Evolutionary conservation across 2,329 filamentous ascomycete species (phyloP).

Genomic region (Drechslerella stenobrocha): DNA sequence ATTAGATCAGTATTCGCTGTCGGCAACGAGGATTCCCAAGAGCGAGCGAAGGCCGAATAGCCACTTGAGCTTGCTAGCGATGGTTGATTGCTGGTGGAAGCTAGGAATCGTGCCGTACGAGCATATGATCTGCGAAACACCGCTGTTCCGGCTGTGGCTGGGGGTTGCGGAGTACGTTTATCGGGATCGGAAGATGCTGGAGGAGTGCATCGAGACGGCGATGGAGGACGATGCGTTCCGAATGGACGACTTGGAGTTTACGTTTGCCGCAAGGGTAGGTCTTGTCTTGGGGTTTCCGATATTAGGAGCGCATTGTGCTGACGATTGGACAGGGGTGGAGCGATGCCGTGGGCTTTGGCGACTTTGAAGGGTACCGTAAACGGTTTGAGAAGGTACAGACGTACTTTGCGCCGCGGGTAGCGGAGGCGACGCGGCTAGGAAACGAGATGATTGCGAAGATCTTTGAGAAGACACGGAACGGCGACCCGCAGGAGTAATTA

Average conservation of each 20-base stretch:
- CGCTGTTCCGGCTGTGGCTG: conserved; percentile 92
- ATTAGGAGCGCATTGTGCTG: no score
- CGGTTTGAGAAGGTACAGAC: conserved; percentile 85
- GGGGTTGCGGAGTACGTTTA: conserved; percentile 98
- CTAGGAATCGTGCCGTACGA: conserved; percentile 94
- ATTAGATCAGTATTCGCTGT: conserved; percentile 84
- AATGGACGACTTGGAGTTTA: conserved; percentile 96
- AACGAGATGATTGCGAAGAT: conserved; percentile 98
- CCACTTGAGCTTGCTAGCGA: conserved; percentile 87
- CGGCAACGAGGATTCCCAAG: conserved; percentile 64
- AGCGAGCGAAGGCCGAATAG: conserved; percentile 76
- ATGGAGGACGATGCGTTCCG: conserved; percentile 88
- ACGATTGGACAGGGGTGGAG: conserved; percentile 97
- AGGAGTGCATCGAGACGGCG: conserved; percentile 81
- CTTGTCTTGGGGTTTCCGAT: neutral
- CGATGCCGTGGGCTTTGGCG: conserved; percentile 84
- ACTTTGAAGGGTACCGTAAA: conserved; percentile 90
- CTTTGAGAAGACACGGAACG: conserved; percentile 70
- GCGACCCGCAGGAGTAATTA: conserved; percentile 45
- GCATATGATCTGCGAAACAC: conserved; percentile 99
- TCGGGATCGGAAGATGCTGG: conserved; percentile 75
- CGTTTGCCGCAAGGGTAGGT: conserved; percentile 78
- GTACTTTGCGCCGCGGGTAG: conserved; percentile 89
- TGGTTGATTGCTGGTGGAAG: conserved; percentile 98
- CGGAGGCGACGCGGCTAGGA: conserved; percentile 81